Percentiles rank a stretch among this genome's conserved stretches.
Evolutionary conservation across 106 monocot species (phyloP).

Genomic region (Dendrobium huoshanense): DNA sequence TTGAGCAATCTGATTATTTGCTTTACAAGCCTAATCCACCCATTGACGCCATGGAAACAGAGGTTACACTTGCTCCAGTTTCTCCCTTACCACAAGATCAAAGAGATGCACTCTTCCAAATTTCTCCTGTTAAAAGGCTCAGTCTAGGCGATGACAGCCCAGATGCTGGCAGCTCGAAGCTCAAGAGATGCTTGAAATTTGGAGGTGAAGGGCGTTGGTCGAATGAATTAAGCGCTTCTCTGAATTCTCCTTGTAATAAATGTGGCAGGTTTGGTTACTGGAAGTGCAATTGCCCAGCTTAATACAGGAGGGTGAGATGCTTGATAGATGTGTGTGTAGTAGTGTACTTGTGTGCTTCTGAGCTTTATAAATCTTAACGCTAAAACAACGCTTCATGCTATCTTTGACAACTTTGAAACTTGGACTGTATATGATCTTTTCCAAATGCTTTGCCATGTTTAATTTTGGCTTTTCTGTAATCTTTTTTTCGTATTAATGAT

Average conservation of each 20-base stretch:
- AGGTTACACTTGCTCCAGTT: not conserved
- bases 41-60: not conserved
- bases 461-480: no score
- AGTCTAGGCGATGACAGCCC: not conserved
- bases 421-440: no score
- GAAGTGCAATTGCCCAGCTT: not conserved
- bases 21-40: not conserved
- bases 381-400: no score
- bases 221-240: not conserved
- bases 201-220: not conserved
- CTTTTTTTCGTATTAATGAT: no score
- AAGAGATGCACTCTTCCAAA: not conserved
- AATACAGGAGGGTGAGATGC: not conserved
- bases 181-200: not conserved
- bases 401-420: no score
- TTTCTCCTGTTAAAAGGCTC: conserved; percentile 1
- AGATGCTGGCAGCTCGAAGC: not conserved
- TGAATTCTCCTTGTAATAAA: not conserved
- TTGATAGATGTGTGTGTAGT: not conserved
- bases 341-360: not conserved
- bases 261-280: not conserved
- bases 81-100: not conserved
- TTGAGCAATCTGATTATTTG: not conserved
- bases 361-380: no score
- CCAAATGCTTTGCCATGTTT: no score